phyloP scores from a whole-genome alignment of 1,284 basidiomycete species.

The Rhodotorula sp. region DNA sequence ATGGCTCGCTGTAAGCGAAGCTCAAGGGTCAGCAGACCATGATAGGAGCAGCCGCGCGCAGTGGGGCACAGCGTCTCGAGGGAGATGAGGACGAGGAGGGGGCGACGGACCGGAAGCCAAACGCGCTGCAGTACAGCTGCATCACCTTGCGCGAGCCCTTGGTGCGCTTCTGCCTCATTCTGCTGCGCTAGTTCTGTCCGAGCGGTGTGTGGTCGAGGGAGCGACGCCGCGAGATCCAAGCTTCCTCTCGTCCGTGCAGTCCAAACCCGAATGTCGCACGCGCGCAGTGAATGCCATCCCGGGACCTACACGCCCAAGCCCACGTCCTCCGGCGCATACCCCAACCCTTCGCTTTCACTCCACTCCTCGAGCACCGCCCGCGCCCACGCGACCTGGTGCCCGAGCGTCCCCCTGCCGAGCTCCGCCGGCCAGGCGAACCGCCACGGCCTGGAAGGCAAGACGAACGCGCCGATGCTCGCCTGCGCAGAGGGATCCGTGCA shows the following conservation, averaged over 20 bases:
- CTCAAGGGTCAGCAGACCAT: neutral
- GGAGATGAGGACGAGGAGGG: neutral
- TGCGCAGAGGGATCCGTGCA: neutral
- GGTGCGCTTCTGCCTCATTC: slow-evolving; percentile 88
- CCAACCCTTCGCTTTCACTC: slow-evolving; percentile 20
- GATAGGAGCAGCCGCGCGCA: neutral
- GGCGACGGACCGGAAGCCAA: slow-evolving; percentile 68
- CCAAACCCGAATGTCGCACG: too few species aligned
- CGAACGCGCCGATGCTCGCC: slow-evolving; percentile 4
- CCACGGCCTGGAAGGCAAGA: slow-evolving; percentile 19
- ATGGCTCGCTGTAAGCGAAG: slow-evolving; percentile 60
- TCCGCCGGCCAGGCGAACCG: slow-evolving; percentile 27
- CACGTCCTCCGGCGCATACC: slow-evolving; percentile 17
- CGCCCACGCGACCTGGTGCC: slow-evolving; percentile 27
- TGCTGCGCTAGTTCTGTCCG: neutral
- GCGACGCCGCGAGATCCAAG: neutral
- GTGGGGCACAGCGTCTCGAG: neutral
- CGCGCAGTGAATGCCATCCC: too few species aligned
- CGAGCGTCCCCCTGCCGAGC: slow-evolving; percentile 18
- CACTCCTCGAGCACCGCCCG: slow-evolving; percentile 27
- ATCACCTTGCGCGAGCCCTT: slow-evolving; percentile 91
- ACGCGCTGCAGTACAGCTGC: slow-evolving; percentile 74
- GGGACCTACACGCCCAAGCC: slow-evolving; percentile 9
- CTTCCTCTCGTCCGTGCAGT: neutral
- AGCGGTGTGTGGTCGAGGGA: too few species aligned